Evolutionary conservation across 2,329 filamentous ascomycete genomes (phyloP).

Genomic region (Colletotrichum liaoningense): DNA sequence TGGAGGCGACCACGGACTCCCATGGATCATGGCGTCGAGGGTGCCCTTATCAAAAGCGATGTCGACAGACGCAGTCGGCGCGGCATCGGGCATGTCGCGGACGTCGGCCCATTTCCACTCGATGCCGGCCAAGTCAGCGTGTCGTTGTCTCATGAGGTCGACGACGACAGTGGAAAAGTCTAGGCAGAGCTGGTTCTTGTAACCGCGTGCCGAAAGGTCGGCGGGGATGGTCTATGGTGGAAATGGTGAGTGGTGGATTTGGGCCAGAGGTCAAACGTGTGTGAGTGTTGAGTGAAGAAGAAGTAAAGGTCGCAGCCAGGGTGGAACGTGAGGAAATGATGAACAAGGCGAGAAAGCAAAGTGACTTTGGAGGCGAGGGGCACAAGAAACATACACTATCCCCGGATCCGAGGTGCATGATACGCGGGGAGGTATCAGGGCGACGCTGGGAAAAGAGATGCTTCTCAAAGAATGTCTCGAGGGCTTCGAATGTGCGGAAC

Average conservation of each 20-base stretch:
- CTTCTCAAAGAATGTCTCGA: conserved; percentile 58
- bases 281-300: background rate
- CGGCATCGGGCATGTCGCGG: conserved; percentile 54
- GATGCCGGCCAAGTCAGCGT: conserved; percentile 53
- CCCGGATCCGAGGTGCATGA: conserved; percentile 69
- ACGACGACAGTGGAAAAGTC: conserved; percentile 69
- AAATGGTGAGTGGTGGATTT: background rate
- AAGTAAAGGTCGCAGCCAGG: background rate
- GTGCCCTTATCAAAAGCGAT: conserved; percentile 70
- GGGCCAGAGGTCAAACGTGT: background rate
- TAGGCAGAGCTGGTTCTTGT: conserved; percentile 63
- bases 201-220: conserved; percentile 59
- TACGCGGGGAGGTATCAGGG: conserved; percentile 46
- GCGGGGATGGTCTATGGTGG: conserved; percentile 59
- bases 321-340: background rate
- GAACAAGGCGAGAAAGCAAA: too few species aligned
- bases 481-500: conserved; percentile 60
- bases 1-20: conserved; percentile 64
- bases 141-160: conserved; percentile 59
- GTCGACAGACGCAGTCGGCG: conserved; percentile 57
- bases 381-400: conserved; percentile 58
- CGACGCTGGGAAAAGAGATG: conserved; percentile 51
- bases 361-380: background rate
- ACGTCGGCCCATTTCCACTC: conserved; percentile 64
- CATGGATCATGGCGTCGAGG: conserved; percentile 66